Evolutionary conservation across 225 moss, liverwort and hornwort genomes (phyloP), one percentile per base, ranked within the genome.

Genomic region (Neckera pumila): DNA sequence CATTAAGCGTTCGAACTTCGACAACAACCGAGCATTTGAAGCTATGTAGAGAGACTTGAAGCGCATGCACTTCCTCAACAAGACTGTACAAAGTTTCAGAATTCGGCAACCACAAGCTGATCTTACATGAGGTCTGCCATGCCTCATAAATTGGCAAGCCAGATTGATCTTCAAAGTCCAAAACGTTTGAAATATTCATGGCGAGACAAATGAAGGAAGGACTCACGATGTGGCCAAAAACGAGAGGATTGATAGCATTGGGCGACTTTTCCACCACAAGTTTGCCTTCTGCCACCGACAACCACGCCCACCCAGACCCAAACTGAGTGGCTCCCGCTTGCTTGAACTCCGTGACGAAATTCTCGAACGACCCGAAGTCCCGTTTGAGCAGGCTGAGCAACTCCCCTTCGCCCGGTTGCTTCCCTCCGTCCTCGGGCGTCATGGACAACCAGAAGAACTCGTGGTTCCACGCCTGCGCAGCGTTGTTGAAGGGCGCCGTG

Each of bases 271-370:
- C 93, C 75, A 96, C 93, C 36, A 87, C 84, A 21, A 97, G 93
- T 74, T 96, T 97, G 75, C 90, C 92, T 25, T 96, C 82, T 12
- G 91, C 91, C 81, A 93, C 93, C 76, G 93, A 91, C 40, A 96
- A 91, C 97, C 97, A 97, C 36, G 93, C 95, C 97, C 97, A 96
- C 71, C 97, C 97, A 12, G 97, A 95, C 21, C 97, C 97, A 61
- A 97, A 97, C 66, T 96, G 95, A 33, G 95, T 89, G 12, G 92
- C 91, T 40, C 95, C 95, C 8, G 96, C 96, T 74, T 91, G 91
- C 94, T 95, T 97, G 86, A 97, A 96, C 38, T 97, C 92, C 65
- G 56, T 81, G 67, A 95, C 89, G 76, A 97, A 97, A 57, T 74
- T 87, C 20, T 96, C 94, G 65, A 90, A 97, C 26, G 93, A 94